Evolutionary conservation across 1,284 basidiomycete species (phyloP).

Genomic region (Cutaneotrichosporon sp.): DNA sequence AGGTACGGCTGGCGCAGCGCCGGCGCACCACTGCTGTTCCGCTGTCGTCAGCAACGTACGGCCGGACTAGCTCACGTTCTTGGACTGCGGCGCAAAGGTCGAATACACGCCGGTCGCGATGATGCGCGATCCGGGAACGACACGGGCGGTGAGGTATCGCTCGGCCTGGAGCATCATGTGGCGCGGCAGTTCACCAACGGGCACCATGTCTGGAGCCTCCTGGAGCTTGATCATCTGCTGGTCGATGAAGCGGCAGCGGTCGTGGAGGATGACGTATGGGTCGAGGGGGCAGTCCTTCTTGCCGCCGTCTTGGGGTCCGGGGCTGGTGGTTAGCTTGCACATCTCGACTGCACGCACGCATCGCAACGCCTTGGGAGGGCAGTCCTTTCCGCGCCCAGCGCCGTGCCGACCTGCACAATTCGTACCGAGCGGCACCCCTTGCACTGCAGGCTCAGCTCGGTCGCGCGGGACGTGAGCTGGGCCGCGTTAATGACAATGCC

Average conservation of each 20-base stretch:
- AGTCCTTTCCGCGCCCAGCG: constrained; percentile 75
- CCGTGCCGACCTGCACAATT: constrained; percentile 70
- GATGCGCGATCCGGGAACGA: constrained; percentile 89
- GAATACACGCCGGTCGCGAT: constrained; percentile 96
- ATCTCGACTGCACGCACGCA: constrained; percentile 56
- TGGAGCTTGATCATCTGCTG: constrained; percentile 96
- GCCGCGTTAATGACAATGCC: constrained; percentile 98
- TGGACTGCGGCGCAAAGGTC: constrained; percentile 75
- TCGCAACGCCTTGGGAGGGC: constrained; percentile 81
- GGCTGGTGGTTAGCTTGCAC: constrained; percentile 35
- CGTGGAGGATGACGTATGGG: constrained; percentile 93
- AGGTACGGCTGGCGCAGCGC: constrained; percentile 93
- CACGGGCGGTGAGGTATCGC: constrained; percentile 78
- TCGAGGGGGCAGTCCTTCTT: constrained; percentile 92
- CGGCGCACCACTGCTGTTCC: constrained; percentile 69
- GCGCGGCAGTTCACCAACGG: constrained; percentile 92
- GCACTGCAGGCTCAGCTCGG: constrained; percentile 86
- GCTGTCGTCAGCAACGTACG: constrained; percentile 17
- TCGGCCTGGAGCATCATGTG: constrained; percentile 93
- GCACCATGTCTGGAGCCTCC: constrained; percentile 99
- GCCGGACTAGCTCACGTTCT: constrained; percentile 61
- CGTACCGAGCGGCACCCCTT: constrained; percentile 83
- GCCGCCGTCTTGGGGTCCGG: constrained; percentile 61
- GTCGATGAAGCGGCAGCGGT: constrained; percentile 90
- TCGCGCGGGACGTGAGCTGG: constrained; percentile 86